Percentiles rank a stretch among this genome's conserved stretches.
Evolutionary conservation across 164 flowering plant species (phyloP).

Genomic region (Houttuynia cordata): DNA sequence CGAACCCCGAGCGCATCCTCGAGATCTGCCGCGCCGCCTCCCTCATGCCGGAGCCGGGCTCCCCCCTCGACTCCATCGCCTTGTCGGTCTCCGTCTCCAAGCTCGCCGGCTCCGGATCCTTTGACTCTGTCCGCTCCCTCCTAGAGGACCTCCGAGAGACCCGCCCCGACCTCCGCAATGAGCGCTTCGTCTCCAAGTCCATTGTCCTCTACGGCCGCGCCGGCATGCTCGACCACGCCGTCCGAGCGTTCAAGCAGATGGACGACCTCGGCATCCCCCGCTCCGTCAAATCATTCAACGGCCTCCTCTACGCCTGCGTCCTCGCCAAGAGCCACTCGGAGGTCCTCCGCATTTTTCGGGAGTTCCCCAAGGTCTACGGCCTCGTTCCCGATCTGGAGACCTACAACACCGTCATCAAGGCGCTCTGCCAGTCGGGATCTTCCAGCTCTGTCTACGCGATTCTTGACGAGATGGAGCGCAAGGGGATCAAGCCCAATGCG

Average conservation of each 20-base stretch:
- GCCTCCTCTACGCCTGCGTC: conserved; percentile 44
- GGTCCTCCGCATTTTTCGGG: conserved; percentile 19
- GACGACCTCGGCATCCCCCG: conserved; percentile 25
- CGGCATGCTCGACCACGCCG: conserved; percentile 44
- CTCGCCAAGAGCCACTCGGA: conserved; percentile 31
- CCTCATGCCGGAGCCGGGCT: conserved; percentile 54
- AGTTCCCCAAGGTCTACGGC: conserved; percentile 38
- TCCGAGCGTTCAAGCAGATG: conserved; percentile 36
- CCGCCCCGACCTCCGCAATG: conserved; percentile 52
- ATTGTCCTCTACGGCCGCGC: conserved; percentile 71
- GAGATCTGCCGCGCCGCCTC: conserved; percentile 74
- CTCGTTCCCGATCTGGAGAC: conserved; percentile 47
- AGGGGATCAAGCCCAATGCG: conserved; percentile 37
- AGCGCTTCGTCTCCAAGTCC: conserved; percentile 38
- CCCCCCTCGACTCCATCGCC: conserved; percentile 55
- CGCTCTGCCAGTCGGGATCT: conserved; percentile 45
- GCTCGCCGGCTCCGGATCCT: conserved; percentile 34
- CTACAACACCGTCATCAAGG: conserved; percentile 57
- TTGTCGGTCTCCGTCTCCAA: conserved; percentile 54
- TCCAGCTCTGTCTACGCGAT: conserved; percentile 47
- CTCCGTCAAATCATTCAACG: conserved; percentile 38
- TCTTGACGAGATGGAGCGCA: conserved; percentile 65
- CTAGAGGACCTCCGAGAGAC: conserved; percentile 31
- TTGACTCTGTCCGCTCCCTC: conserved; percentile 26
- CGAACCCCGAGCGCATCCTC: conserved; percentile 53